phyloP scores from a whole-genome alignment of 192 early-diverging fungal genomes.

The Haplosporangium gracile region DNA sequence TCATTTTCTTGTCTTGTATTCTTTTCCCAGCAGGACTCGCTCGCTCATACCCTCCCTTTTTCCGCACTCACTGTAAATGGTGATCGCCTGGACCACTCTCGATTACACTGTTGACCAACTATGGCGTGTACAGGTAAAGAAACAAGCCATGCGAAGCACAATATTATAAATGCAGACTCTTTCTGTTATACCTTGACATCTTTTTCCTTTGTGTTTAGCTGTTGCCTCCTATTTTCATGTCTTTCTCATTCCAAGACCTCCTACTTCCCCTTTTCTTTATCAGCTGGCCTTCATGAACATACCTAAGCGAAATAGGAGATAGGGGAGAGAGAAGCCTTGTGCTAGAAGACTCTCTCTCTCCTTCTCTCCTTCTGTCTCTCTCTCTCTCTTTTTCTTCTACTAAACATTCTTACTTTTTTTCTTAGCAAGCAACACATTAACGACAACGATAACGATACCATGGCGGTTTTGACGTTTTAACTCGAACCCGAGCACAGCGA shows the following conservation, averaged over 20 bases:
- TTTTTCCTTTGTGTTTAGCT: no score
- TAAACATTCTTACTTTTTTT: background rate
- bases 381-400: background rate
- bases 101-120: no score
- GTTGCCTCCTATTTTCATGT: background rate
- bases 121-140: no score
- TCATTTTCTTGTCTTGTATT: no score
- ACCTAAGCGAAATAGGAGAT: background rate
- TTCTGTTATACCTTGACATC: no score
- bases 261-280: background rate
- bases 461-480: background rate
- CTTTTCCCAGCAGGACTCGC: no score
- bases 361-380: background rate
- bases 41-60: no score
- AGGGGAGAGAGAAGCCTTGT: background rate
- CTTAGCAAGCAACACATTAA: no score
- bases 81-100: no score
- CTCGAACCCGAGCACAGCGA: background rate
- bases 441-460: background rate
- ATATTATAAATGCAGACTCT: no score
- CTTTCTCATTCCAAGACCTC: background rate
- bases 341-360: background rate
- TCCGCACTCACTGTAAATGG: no score
- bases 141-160: no score
- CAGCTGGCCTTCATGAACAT: background rate